These are phyloP conservation scores for Zygosaccharomyces sapae DNA, from an alignment of 1,139 yeast species.

Conservation along the genomic window DNA sequence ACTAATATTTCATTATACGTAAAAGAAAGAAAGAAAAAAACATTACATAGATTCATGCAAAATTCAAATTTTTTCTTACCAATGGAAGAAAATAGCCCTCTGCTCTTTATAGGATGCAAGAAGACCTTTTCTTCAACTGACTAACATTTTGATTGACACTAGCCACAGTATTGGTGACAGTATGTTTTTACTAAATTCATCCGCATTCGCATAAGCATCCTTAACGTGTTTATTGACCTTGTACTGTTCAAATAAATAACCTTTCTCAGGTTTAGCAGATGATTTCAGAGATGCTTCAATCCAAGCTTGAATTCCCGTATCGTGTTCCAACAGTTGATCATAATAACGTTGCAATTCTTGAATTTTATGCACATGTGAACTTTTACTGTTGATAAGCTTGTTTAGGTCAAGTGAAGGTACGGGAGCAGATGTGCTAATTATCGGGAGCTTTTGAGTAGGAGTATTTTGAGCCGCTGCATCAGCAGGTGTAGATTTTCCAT, in stretches of 20 bases:
- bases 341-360: slow-evolving; percentile 24
- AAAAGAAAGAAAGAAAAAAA: slow-evolving; percentile 1
- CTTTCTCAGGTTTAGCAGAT: slow-evolving; percentile 25
- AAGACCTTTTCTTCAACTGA: slow-evolving; percentile 36
- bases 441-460: neutral
- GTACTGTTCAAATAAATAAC: slow-evolving; percentile 33
- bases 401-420: slow-evolving; percentile 28
- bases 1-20: slow-evolving; percentile 3
- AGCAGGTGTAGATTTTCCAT: slow-evolving; percentile 3
- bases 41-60: slow-evolving; percentile 5
- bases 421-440: neutral
- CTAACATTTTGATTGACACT: slow-evolving; percentile 37
- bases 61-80: slow-evolving; percentile 30
- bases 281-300: slow-evolving; percentile 32
- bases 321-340: slow-evolving; percentile 23
- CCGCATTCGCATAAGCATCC: slow-evolving; percentile 38
- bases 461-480: neutral
- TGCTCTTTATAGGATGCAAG: slow-evolving; percentile 35
- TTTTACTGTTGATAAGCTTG: slow-evolving; percentile 25
- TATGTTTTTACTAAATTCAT: slow-evolving; percentile 33
- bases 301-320: slow-evolving; percentile 34
- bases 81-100: slow-evolving; percentile 35
- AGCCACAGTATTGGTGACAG: slow-evolving; percentile 34
- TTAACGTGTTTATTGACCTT: slow-evolving; percentile 34
- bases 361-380: slow-evolving; percentile 26